phyloP scores from a whole-genome alignment of 345 rosid genomes.

The Citrus glauca region DNA sequence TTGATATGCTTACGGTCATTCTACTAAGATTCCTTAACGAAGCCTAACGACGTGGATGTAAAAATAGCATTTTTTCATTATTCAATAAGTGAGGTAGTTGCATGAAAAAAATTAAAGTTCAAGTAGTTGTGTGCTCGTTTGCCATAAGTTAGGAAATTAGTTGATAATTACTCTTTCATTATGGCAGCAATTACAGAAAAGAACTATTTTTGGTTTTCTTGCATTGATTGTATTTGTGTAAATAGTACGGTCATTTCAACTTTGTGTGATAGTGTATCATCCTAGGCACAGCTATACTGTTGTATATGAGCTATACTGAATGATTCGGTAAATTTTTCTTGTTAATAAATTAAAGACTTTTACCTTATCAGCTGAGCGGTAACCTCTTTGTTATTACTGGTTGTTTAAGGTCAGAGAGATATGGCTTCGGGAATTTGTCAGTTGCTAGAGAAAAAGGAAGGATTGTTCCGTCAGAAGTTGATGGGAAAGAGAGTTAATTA shows the following conservation, averaged over 20 bases:
- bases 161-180: too few species aligned
- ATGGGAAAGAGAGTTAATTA: slow-evolving; percentile 99
- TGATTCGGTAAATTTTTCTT: neutral
- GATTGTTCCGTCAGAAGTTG: slow-evolving; percentile 94
- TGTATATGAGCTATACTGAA: neutral
- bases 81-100: too few species aligned
- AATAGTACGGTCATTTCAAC: neutral
- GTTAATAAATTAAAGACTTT: neutral
- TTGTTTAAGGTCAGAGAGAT: slow-evolving; percentile 67
- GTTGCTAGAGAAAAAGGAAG: slow-evolving; percentile 95
- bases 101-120: too few species aligned
- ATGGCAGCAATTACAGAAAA: neutral
- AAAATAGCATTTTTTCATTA: too few species aligned
- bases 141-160: too few species aligned
- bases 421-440: slow-evolving; percentile 70
- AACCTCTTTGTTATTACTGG: neutral
- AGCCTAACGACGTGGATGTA: too few species aligned
- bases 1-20: too few species aligned
- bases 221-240: neutral
- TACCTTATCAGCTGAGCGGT: slow-evolving; percentile 9
- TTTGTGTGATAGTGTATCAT: neutral
- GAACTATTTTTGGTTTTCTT: neutral
- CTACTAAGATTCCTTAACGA: too few species aligned
- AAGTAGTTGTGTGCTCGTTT: too few species aligned
- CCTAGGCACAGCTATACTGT: neutral